Evolutionary conservation across 768 basidiomycete species (phyloP).

Genomic region (Collybia sp.): DNA sequence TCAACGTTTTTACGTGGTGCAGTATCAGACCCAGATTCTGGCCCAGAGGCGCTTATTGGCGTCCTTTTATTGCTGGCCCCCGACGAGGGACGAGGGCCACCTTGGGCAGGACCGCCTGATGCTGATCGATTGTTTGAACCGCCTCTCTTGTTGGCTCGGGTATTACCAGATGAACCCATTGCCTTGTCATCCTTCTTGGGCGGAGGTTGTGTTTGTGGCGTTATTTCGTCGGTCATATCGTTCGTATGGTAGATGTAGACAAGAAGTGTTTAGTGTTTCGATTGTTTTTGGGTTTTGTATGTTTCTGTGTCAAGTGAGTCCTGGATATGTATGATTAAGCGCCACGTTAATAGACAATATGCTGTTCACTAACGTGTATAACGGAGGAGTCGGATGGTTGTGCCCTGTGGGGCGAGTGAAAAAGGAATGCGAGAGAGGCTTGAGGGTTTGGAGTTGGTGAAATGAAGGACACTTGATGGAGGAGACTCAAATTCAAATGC

Average conservation of each 20-base stretch:
- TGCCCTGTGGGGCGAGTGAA: conserved; percentile 92
- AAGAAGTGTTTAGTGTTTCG: conserved; percentile 45
- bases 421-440: conserved; percentile 45
- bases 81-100: conserved; percentile 56
- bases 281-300: conserved; percentile 39
- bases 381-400: conserved; percentile 33
- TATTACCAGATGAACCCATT: conserved; percentile 40
- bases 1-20: conserved; percentile 55
- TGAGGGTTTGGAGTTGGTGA: conserved; percentile 40
- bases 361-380: conserved; percentile 10
- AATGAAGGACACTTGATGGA: conserved; percentile 45
- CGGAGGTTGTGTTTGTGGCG: conserved; percentile 49
- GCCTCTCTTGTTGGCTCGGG: conserved; percentile 56
- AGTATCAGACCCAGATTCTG: conserved; percentile 75
- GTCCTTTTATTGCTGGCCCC: conserved; percentile 64
- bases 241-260: conserved; percentile 58
- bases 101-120: conserved; percentile 34
- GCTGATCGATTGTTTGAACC: conserved; percentile 40
- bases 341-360: too few relatives aligned
- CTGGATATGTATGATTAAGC: conserved; percentile 12
- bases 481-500: not conserved
- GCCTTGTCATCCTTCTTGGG: conserved; percentile 77
- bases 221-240: conserved; percentile 84
- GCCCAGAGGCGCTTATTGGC: conserved; percentile 29
- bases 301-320: conserved; percentile 26